These are phyloP conservation scores for Apiospora rasikravindrae DNA, from an alignment of 2,329 filamentous ascomycete species.

Conservation along the genomic window DNA sequence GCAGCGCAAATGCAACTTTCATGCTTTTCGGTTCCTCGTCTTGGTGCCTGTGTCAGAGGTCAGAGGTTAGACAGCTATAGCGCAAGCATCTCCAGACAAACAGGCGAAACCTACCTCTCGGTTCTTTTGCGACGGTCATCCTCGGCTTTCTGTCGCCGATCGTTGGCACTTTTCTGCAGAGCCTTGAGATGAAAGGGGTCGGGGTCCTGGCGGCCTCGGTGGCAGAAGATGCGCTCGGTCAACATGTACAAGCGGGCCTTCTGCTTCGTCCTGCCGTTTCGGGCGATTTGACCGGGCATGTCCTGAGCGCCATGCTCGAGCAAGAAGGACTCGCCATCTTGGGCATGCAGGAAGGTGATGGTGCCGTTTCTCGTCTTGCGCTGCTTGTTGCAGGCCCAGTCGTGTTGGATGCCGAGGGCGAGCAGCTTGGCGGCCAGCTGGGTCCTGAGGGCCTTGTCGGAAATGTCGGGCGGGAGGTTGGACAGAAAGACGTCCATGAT, in stretches of 20 bases:
- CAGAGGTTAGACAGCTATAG: not conserved
- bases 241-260: constrained; percentile 38
- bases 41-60: not conserved
- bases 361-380: constrained; percentile 41
- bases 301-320: constrained; percentile 26
- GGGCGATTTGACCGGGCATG: constrained; percentile 16
- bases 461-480: constrained; percentile 48
- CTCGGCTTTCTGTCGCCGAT: constrained; percentile 30
- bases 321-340: constrained; percentile 51
- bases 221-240: constrained; percentile 37
- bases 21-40: constrained; percentile 20
- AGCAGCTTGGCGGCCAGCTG: constrained; percentile 49
- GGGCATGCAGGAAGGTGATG: constrained; percentile 48
- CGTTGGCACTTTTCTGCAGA: constrained; percentile 40
- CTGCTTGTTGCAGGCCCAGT: constrained; percentile 52
- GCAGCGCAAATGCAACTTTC: constrained; percentile 28
- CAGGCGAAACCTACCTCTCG: not conserved
- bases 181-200: constrained; percentile 43
- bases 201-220: constrained; percentile 41
- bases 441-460: constrained; percentile 42
- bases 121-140: constrained; percentile 31
- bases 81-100: not conserved
- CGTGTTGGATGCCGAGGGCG: constrained; percentile 47
- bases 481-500: constrained; percentile 53
- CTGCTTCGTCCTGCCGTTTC: constrained; percentile 21